Conservation (phyloP, 768 basidiomycete species). For the Hygrophoropsis aurantiaca region DNA sequence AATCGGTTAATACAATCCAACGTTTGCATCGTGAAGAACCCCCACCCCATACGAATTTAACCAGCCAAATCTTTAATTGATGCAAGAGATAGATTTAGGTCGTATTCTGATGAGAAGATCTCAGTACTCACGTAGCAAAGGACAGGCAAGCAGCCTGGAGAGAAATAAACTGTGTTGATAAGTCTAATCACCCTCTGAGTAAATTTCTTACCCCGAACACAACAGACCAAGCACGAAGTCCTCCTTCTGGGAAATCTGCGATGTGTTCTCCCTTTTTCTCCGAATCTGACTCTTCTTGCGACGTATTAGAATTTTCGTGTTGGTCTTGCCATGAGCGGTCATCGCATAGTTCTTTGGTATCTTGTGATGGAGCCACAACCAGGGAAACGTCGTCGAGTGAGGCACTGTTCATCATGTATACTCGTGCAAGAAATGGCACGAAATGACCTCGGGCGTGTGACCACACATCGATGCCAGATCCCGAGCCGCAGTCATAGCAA, state of each 20-base stretch:
- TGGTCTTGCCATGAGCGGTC: too few species aligned
- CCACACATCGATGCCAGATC: too few species aligned
- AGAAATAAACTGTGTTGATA: not conserved
- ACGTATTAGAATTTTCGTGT: too few species aligned
- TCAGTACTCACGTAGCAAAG: constrained; percentile 4
- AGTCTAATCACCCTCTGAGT: not conserved
- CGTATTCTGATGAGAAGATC: not conserved
- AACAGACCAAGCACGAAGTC: constrained; percentile 11
- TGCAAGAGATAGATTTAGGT: not conserved
- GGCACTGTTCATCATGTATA: too few species aligned
- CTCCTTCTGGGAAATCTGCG: constrained; percentile 10
- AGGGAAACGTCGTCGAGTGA: too few species aligned
- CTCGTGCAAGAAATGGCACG: too few species aligned
- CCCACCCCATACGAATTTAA: constrained; percentile 7
- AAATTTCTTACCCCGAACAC: constrained; percentile 5
- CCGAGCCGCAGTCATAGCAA: too few species aligned
- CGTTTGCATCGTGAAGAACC: not conserved
- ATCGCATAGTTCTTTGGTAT: too few species aligned
- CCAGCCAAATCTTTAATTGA: constrained; percentile 6
- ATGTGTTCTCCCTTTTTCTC: too few species aligned
- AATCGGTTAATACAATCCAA: not conserved
- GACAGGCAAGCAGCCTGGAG: constrained; percentile 3
- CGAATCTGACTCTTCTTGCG: too few species aligned
- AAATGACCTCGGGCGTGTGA: too few species aligned
- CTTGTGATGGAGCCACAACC: too few species aligned